Evolutionary conservation across 139 green algal species (phyloP), one percentile per base, ranked within the genome.

Genomic region (Chlorella sorokiniana): DNA sequence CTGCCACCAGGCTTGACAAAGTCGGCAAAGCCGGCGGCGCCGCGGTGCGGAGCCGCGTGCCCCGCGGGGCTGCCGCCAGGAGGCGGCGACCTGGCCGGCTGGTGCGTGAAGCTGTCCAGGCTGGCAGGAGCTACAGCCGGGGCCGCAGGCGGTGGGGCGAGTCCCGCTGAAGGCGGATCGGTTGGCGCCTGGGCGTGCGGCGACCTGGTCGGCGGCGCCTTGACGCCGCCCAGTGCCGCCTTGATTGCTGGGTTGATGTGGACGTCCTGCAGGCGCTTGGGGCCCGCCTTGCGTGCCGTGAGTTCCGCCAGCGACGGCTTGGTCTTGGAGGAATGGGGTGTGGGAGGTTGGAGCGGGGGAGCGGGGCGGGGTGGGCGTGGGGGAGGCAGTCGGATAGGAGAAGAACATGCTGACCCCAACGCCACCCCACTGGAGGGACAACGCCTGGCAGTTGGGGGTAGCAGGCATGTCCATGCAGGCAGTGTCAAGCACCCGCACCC

Each of bases 281-380:
- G 65, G 14, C 63, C 78, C 4, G 42, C 76, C 44, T 45, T 48
- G 29, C 65, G 48, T 22, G 67, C 75, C 56, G 37, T 64, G 25
- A 83, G 78, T 27, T 74, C 65, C 6, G 48, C 41, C 48, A 83
- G 78, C 29, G 78, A 77, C 25, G 78, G 78, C 78, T 78, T 83
- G 64, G 64, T 37, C 38, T 75, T 22, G 27, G 42, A 11, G 2
- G 44, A 14, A 23, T 10, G 41, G 40, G 44, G 33, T 1, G 1
- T 20, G 70, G 42, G 11, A 51, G 22, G 76, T 16, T 25, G 48
- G 35, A n/a, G n/a, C n/a, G n/a, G n/a, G n/a, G n/a, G n/a, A n/a
- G n/a, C n/a, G n/a, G n/a, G n/a, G n/a, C n/a, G n/a, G n/a, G n/a
- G n/a, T n/a, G n/a, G n/a, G n/a, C n/a, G n/a, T n/a, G n/a, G n/a